A percentile compares a stretch with the other conserved stretches of the same genome.
phyloP scores from a whole-genome alignment of 2,329 filamentous ascomycete genomes.

The Hirsutella thompsonii region DNA sequence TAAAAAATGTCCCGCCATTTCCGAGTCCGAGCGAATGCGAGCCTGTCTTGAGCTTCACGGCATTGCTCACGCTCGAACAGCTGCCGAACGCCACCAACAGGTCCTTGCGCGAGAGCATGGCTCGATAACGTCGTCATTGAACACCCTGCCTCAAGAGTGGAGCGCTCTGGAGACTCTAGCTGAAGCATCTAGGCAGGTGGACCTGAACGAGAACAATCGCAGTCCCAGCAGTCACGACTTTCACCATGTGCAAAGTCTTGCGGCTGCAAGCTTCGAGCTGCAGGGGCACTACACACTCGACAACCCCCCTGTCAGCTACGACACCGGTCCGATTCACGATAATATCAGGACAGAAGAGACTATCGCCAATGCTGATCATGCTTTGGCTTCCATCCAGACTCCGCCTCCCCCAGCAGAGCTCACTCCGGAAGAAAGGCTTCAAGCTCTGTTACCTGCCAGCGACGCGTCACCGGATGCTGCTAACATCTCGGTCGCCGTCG shows the following conservation, averaged over 20 bases:
- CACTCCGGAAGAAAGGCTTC: slow-evolving; percentile 36
- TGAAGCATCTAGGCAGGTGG: slow-evolving; percentile 74
- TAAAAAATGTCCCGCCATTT: slow-evolving; percentile 74
- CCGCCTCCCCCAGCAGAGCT: slow-evolving; percentile 19
- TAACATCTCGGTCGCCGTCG: slow-evolving; percentile 42
- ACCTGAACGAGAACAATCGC: slow-evolving; percentile 48
- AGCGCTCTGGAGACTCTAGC: slow-evolving; percentile 77
- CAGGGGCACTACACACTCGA: slow-evolving; percentile 48
- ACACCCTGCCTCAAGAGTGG: slow-evolving; percentile 45
- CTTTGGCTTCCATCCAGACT: slow-evolving; percentile 9
- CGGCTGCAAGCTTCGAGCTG: slow-evolving; percentile 28
- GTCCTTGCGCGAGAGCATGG: slow-evolving; percentile 15
- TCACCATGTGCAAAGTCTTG: slow-evolving; percentile 13
- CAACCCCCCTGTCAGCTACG: slow-evolving; percentile 38
- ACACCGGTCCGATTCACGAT: slow-evolving; percentile 15
- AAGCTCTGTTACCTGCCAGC: slow-evolving; percentile 27
- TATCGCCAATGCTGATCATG: neutral
- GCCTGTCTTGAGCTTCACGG: slow-evolving; percentile 62
- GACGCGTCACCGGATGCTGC: slow-evolving; percentile 28
- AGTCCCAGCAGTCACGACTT: slow-evolving; percentile 24
- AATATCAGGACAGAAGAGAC: slow-evolving; percentile 11
- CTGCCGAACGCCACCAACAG: slow-evolving; percentile 16
- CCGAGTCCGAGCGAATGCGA: slow-evolving; percentile 60
- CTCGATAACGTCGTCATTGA: slow-evolving; percentile 11
- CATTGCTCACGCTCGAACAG: slow-evolving; percentile 37